Evolutionary conservation across 2,329 filamentous ascomycete species (phyloP), one percentile per base, ranked within the genome.

Genomic region (Fusarium caatingaense): DNA sequence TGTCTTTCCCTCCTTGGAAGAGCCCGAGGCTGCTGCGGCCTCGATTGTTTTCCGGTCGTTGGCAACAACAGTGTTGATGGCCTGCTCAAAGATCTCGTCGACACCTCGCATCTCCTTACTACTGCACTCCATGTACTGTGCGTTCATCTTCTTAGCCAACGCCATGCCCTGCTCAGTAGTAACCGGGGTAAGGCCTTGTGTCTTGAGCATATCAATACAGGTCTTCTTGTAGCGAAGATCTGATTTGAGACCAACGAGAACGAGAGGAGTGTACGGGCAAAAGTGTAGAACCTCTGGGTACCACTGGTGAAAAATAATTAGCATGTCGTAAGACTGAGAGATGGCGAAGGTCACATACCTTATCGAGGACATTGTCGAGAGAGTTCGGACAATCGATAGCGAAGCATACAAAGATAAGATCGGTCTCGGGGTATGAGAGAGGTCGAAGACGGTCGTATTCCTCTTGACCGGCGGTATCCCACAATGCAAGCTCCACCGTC

Each of bases 241-340:
- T 25, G 95, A 98, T 83, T 99, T 99, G 77, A 99, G 90, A 63
- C 95, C 96, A 73, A 98, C 92, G 59, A 99, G 92, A 78, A 99
- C 92, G 71, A 99, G 91, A 25, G 96, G 96, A 3, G 95, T 98
- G 76, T 96, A 97, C 18, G 96, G 96, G 83, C 96, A 98, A 86
- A 99, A 99, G 83, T 99, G 96, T 59, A 98, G 89, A 76, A 99
- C 96, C 85, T 99, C 96, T 65, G 96, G 96, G 78, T 98, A 99
- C 96, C 96, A 99, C 96, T 98, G 75, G 56, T 37, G 20, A 10
- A 45, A 9, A 12, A 18, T 8, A 16, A 30, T 65, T 21, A 73
- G 66, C 50, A 61, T 63, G 3, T 37, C 20, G 6, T 44, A 6
- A 8, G 7, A 18, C n/a, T 21, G n/a, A 37, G 13, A 21, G 23